Evolutionary conservation across 257 asterid species (phyloP).

Genomic region (Ophiorrhiza pumila): DNA sequence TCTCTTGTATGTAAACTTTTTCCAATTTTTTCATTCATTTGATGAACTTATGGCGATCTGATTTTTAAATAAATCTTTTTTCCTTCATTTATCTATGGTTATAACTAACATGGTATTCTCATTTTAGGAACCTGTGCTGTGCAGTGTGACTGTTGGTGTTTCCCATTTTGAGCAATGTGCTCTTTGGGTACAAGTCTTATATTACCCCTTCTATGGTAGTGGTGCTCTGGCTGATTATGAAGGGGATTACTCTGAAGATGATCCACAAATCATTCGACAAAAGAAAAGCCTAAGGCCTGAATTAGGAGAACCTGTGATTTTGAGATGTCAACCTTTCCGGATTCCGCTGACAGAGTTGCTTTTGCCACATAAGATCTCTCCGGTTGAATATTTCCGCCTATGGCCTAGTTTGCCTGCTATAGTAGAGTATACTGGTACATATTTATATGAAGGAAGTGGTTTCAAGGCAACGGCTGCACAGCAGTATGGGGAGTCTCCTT

Average conservation of each 20-base stretch:
- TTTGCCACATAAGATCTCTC: slow-evolving; percentile 89
- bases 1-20: neutral
- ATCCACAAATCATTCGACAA: slow-evolving; percentile 53
- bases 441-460: slow-evolving; percentile 90
- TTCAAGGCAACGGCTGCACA: slow-evolving; percentile 94
- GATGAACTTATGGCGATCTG: too few species aligned
- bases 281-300: slow-evolving; percentile 56
- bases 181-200: slow-evolving; percentile 86
- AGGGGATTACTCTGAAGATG: slow-evolving; percentile 68
- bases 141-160: slow-evolving; percentile 88
- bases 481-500: slow-evolving; percentile 92
- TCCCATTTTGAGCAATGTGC: slow-evolving; percentile 83
- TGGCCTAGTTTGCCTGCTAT: slow-evolving; percentile 96
- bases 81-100: neutral
- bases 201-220: slow-evolving; percentile 70
- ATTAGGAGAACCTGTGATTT: slow-evolving; percentile 63
- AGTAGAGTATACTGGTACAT: slow-evolving; percentile 80
- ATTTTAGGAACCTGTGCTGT: slow-evolving; percentile 69
- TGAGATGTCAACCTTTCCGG: slow-evolving; percentile 94
- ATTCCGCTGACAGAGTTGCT: slow-evolving; percentile 92
- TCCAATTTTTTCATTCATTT: too few species aligned
- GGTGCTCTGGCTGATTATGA: slow-evolving; percentile 60
- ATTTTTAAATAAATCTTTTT: neutral
- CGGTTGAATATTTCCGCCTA: slow-evolving; percentile 88
- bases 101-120: neutral